These are phyloP conservation scores for Sextonia rubra DNA, from an alignment of 164 flowering plant species.

Conservation along the genomic window DNA sequence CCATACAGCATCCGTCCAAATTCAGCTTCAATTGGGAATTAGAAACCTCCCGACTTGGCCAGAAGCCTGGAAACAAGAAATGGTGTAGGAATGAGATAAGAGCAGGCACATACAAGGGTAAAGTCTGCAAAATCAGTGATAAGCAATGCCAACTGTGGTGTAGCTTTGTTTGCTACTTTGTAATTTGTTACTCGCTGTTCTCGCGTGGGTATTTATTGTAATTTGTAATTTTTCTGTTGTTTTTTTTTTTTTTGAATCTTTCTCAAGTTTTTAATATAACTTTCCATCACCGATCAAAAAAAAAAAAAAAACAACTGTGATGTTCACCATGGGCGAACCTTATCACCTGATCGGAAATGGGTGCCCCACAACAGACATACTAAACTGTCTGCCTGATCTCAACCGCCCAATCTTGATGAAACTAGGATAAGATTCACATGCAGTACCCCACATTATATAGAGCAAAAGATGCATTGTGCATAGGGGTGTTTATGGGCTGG, in stretches of 20 bases:
- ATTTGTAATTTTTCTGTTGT: too few relatives aligned
- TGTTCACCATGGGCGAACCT: neutral
- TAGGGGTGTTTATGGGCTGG: too few relatives aligned
- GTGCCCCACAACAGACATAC: neutral
- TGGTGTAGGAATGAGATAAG: neutral
- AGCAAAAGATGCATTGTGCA: neutral
- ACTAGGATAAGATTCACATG: neutral
- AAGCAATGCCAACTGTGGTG: neutral
- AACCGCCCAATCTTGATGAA: neutral
- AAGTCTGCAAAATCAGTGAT: neutral
- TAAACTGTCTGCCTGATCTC: neutral
- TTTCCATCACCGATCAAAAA: too few relatives aligned
- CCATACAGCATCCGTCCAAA: neutral
- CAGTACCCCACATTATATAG: neutral
- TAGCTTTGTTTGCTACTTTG: too few relatives aligned
- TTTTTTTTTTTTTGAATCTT: too few relatives aligned
- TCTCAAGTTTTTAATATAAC: too few relatives aligned
- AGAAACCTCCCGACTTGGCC: constrained; percentile 27
- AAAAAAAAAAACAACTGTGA: too few relatives aligned
- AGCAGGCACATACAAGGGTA: neutral
- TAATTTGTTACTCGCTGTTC: too few relatives aligned
- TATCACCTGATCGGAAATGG: neutral
- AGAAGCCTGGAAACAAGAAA: constrained; percentile 28
- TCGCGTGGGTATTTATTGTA: too few relatives aligned
- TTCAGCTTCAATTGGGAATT: constrained; percentile 13